Percentiles rank a stretch among this genome's conserved stretches.
phyloP scores from a whole-genome alignment of 2,329 filamentous ascomycete genomes.

The Talaromyces pinophilus region DNA sequence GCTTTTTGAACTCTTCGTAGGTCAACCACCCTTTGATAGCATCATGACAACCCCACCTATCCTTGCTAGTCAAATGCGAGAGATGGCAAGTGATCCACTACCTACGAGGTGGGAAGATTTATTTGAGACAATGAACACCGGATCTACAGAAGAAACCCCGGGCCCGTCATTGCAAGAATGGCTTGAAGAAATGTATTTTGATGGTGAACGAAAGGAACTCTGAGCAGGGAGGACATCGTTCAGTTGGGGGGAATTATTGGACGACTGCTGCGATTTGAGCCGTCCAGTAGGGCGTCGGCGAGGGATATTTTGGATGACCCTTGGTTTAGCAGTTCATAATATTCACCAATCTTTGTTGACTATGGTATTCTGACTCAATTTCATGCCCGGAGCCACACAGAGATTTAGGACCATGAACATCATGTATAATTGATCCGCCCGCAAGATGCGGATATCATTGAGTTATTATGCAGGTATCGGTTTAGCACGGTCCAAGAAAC shows the following conservation, averaged over 20 bases:
- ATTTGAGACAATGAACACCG: slow-evolving; percentile 33
- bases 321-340: slow-evolving; percentile 20
- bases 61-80: slow-evolving; percentile 41
- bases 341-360: neutral
- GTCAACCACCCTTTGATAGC: slow-evolving; percentile 43
- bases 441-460: no score
- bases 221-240: slow-evolving; percentile 31
- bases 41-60: slow-evolving; percentile 37
- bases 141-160: slow-evolving; percentile 23
- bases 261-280: slow-evolving; percentile 31
- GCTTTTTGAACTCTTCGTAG: slow-evolving; percentile 45
- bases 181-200: slow-evolving; percentile 44
- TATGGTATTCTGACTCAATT: neutral
- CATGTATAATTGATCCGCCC: no score
- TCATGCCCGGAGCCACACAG: no score
- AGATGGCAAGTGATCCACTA: slow-evolving; percentile 37
- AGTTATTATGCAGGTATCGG: no score
- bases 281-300: slow-evolving; percentile 31
- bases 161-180: slow-evolving; percentile 37
- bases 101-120: slow-evolving; percentile 37
- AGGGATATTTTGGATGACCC: slow-evolving; percentile 31
- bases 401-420: no score
- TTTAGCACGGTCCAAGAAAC: no score
- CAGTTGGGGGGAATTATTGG: slow-evolving; percentile 30
- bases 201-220: slow-evolving; percentile 30